Evolutionary conservation across 371 early-diverging fungal species (phyloP), one percentile per base, ranked within the genome.

Genomic region (Thermomucor indicae-seudaticae): DNA sequence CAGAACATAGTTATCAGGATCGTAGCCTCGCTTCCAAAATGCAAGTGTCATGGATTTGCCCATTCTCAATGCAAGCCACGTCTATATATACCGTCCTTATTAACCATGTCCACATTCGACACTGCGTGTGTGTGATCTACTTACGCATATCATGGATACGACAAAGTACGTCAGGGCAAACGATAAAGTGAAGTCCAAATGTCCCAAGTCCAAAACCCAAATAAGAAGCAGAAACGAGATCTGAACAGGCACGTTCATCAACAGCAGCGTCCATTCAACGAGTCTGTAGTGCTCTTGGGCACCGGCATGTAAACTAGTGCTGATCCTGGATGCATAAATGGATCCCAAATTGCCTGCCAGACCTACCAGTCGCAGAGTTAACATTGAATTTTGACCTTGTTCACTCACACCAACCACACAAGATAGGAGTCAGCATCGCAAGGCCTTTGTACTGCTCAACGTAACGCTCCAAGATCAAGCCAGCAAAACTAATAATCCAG

Each of bases 1-100:
- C 52, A 91, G 67, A n/a, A 86, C 85, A 57, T 88, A 90, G 59
- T 90, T 88, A 47, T 92, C 91, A 8, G 91, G 91, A 49, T 92
- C 91, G 44, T 87, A 84, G 17, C 82, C 80, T 30, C 70, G 65
- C 29, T 70, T 58, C 93, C 93, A 92, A 34, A 86, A 74, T 10
- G 57, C 29, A 7, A 64, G 41, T 3, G 84, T 79, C 67, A 82
- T 79, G 38, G 58, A 70, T 57, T 77, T 77, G 11, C 82, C 84
- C 61, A 89, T 65, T 40, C 62, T 70, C 14, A 77, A 47, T 8
- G 73, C 73, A 34, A 64, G 16, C 44, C 47, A 67, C 4, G 73
- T 77, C 77, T 77, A 53, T 11, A 30, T 7, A 16, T 24, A 12
- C 14, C n/a, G n/a, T 14, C 34, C 17, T 16, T 23, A 16, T 8